Percentiles rank a stretch among this genome's conserved stretches.
Evolutionary conservation across 2,329 filamentous ascomycete species (phyloP).

Genomic region (Cryphonectria carpinicola): DNA sequence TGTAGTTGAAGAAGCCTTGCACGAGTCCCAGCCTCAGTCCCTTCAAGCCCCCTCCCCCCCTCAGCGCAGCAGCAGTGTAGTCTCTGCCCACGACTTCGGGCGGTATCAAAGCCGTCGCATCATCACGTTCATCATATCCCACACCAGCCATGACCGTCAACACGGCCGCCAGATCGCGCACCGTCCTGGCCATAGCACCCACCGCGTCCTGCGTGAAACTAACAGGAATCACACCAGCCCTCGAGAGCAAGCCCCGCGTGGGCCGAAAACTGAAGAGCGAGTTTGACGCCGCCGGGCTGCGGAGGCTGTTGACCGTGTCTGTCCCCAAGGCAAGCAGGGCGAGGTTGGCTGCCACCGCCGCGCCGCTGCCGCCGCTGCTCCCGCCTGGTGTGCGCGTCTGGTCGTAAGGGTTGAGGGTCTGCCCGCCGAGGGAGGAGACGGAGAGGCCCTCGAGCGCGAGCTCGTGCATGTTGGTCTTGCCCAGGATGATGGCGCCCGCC

Average conservation of each 20-base stretch:
- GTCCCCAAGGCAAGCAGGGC: constrained; percentile 62
- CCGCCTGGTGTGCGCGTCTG: constrained; percentile 66
- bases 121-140: constrained; percentile 56
- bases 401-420: constrained; percentile 71
- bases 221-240: constrained; percentile 57
- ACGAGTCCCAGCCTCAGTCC: constrained; percentile 40
- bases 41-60: constrained; percentile 32
- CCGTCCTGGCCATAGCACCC: constrained; percentile 56
- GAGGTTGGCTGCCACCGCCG: constrained; percentile 59
- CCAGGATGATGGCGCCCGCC: constrained; percentile 61
- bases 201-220: constrained; percentile 60
- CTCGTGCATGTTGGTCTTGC: constrained; percentile 66
- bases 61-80: constrained; percentile 50
- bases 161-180: constrained; percentile 54
- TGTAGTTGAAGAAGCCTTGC: constrained; percentile 63
- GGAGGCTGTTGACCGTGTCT: constrained; percentile 65
- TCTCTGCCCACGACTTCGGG: constrained; percentile 45
- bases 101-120: constrained; percentile 54
- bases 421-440: constrained; percentile 65
- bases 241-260: constrained; percentile 55
- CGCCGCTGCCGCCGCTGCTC: constrained; percentile 65
- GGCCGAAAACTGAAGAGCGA: constrained; percentile 63
- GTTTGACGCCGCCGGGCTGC: constrained; percentile 65
- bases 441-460: constrained; percentile 66
- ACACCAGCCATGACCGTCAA: constrained; percentile 57